A percentile compares a stretch with the other conserved stretches of the same genome.
Conservation (phyloP, 164 flowering plant species). For the Protea cynaroides region DNA sequence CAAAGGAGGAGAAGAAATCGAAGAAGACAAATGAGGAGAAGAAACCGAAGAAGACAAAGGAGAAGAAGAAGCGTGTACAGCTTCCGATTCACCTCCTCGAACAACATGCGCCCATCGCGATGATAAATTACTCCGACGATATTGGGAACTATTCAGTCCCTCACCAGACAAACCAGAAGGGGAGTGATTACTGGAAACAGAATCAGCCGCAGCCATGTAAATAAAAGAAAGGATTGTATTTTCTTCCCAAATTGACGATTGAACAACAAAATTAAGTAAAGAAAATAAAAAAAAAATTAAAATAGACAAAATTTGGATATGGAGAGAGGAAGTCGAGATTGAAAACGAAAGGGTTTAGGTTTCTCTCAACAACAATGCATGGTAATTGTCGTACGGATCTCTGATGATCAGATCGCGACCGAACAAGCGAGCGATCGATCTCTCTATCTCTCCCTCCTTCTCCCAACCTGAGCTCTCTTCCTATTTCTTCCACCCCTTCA, state of each 20-base stretch:
- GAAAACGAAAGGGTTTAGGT: background rate
- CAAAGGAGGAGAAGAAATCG: too few relatives aligned
- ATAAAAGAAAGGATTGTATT: constrained; percentile 3
- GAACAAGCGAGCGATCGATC: background rate
- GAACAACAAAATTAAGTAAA: too few relatives aligned
- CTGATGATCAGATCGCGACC: background rate
- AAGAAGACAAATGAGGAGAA: too few relatives aligned
- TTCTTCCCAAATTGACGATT: too few relatives aligned
- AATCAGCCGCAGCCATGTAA: constrained; percentile 8
- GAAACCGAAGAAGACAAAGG: too few relatives aligned
- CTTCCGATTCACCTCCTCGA: constrained; percentile 21
- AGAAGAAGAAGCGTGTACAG: constrained; percentile 3
- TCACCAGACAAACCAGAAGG: constrained; percentile 9
- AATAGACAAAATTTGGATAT: background rate
- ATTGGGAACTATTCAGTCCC: constrained; percentile 8
- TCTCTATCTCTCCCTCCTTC: too few relatives aligned
- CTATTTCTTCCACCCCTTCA: background rate
- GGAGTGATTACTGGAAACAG: constrained; percentile 5
- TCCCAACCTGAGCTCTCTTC: background rate
- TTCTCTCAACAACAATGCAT: background rate
- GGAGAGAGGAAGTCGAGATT: too few relatives aligned
- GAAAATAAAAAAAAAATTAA: too few relatives aligned
- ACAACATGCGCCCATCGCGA: constrained; percentile 27
- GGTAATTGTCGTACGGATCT: background rate
- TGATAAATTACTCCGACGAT: constrained; percentile 8